phyloP scores from a whole-genome alignment of 2,329 filamentous ascomycete species.

The Cytospora piceicola region DNA sequence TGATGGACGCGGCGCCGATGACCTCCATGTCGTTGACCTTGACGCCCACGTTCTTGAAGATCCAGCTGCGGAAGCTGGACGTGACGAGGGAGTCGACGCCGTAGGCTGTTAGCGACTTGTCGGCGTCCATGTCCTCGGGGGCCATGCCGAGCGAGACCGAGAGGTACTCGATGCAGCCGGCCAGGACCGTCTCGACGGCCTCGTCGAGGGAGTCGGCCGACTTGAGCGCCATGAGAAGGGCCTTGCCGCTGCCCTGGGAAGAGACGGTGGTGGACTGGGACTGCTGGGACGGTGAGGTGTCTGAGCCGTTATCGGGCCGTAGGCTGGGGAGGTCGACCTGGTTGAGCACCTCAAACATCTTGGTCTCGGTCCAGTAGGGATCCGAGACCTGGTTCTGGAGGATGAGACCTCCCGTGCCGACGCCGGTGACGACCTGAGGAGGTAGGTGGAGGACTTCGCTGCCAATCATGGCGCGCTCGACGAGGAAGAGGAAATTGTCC shows the following conservation, averaged over 20 bases:
- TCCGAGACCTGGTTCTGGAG: constrained; percentile 56
- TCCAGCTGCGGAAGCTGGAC: constrained; percentile 56
- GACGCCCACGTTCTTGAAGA: constrained; percentile 52
- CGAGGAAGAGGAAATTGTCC: constrained; percentile 51
- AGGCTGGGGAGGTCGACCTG: constrained; percentile 46
- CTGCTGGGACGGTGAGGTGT: constrained; percentile 13
- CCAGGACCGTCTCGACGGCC: constrained; percentile 48
- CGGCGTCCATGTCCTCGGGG: constrained; percentile 52
- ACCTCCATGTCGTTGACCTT: constrained; percentile 51
- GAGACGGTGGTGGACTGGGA: background rate
- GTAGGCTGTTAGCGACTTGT: constrained; percentile 46
- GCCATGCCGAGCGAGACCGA: constrained; percentile 54
- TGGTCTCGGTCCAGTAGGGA: constrained; percentile 57
- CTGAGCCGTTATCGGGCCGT: constrained; percentile 32
- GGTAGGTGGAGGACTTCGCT: constrained; percentile 42
- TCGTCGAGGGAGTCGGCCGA: constrained; percentile 44
- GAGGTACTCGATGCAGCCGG: constrained; percentile 52
- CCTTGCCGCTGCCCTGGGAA: constrained; percentile 30
- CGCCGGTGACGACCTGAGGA: constrained; percentile 54
- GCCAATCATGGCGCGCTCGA: constrained; percentile 51
- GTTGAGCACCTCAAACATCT: constrained; percentile 54
- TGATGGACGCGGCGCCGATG: constrained; percentile 29
- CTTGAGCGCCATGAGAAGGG: constrained; percentile 46
- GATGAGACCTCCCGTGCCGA: constrained; percentile 59
- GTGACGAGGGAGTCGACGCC: constrained; percentile 54